phyloP scores from a whole-genome alignment of 306 rosid species.

The Ormosia emarginata region DNA sequence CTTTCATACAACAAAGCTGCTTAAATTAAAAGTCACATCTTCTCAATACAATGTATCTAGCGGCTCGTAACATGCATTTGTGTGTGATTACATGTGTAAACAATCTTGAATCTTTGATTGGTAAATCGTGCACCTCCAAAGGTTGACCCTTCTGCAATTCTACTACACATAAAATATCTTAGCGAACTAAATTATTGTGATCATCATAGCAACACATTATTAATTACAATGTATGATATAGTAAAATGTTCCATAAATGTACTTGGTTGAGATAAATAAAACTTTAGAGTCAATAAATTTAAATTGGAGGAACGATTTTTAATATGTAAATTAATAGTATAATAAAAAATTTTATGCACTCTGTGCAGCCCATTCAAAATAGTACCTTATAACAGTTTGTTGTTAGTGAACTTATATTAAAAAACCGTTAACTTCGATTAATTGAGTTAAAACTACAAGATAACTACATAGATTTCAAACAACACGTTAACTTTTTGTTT shows the following conservation, averaged over 20 bases:
- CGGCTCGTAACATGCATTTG: constrained; percentile 27
- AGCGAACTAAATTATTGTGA: background rate
- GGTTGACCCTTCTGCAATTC: constrained; percentile 22
- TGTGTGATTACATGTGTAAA: constrained; percentile 8
- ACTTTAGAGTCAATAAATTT: background rate
- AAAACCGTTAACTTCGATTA: background rate
- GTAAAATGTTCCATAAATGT: background rate
- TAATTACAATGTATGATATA: background rate
- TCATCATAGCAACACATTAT: background rate
- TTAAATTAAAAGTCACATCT: background rate
- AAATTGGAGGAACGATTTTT: background rate
- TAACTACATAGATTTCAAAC: background rate
- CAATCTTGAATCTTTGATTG: constrained; percentile 7
- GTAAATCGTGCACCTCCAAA: constrained; percentile 3
- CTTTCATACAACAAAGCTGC: background rate
- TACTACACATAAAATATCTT: background rate
- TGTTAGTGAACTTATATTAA: background rate
- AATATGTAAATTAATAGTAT: background rate
- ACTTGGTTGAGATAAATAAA: background rate
- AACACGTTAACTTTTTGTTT: background rate
- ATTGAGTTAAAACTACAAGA: background rate
- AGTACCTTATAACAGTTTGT: background rate
- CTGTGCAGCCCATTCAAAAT: background rate
- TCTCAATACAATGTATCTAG: constrained; percentile 38
- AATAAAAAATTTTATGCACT: background rate